Percentiles rank a stretch among this genome's conserved stretches.
These are phyloP conservation scores for Arthroderma uncinatum DNA, from an alignment of 2,329 filamentous ascomycete species.

Conservation along the genomic window DNA sequence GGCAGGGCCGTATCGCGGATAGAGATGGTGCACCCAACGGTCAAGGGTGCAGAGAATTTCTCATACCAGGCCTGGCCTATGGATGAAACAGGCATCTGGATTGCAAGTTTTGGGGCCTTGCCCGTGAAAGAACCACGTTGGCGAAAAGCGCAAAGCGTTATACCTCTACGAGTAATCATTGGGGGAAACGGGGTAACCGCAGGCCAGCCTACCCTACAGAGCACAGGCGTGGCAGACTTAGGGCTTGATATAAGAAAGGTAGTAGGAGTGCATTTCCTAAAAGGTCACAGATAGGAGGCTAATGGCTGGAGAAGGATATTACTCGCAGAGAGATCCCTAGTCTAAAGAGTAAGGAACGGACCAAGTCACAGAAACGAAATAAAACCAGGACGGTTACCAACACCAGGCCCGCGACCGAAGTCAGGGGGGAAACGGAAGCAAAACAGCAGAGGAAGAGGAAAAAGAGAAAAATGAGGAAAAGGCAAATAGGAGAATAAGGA, in stretches of 20 bases:
- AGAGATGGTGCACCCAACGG: conserved; percentile 20
- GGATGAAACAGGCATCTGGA: conserved; percentile 16
- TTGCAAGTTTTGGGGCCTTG: conserved; percentile 11
- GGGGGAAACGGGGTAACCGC: not conserved
- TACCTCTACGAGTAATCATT: not conserved
- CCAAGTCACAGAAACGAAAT: no score
- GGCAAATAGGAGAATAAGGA: no score
- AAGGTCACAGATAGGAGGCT: not conserved
- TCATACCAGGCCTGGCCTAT: conserved; percentile 20
- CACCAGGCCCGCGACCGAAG: not conserved
- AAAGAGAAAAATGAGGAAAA: not conserved
- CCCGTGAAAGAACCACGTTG: not conserved
- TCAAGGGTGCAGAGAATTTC: conserved; percentile 19
- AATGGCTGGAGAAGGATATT: not conserved
- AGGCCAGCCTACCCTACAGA: not conserved
- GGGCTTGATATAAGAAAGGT: not conserved
- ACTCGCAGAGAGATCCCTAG: not conserved
- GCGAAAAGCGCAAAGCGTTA: not conserved
- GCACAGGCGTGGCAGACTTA: not conserved
- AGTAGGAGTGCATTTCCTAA: not conserved
- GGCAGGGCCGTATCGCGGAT: conserved; percentile 14
- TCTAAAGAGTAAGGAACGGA: not conserved
- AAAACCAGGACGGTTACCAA: not conserved
- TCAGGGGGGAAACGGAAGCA: not conserved
- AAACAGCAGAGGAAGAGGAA: not conserved